Conservation (phyloP, 2,329 filamentous ascomycete genomes). For the Phaeophleospora eucalypticola region DNA sequence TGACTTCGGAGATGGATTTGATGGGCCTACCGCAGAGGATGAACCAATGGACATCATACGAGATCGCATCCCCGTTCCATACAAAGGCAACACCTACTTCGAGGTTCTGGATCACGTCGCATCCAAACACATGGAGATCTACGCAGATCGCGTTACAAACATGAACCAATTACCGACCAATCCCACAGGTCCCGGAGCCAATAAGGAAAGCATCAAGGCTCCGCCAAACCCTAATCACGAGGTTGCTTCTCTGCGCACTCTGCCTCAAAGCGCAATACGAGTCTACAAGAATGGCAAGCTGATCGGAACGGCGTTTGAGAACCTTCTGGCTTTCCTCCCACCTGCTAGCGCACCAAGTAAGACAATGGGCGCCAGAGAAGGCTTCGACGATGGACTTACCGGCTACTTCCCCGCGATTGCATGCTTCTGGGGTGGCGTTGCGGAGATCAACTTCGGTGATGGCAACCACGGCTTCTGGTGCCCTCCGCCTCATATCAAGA, state of each 20-base stretch:
- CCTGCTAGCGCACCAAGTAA: constrained; percentile 73
- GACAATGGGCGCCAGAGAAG: constrained; percentile 70
- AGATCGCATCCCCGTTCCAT: constrained; percentile 89
- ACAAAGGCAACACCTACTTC: constrained; percentile 91
- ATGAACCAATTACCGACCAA: constrained; percentile 60
- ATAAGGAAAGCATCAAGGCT: constrained; percentile 45
- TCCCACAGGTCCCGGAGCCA: constrained; percentile 34
- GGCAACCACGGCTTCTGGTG: constrained; percentile 81
- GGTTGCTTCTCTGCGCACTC: constrained; percentile 70
- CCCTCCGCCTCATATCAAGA: constrained; percentile 59
- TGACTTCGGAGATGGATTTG: constrained; percentile 59
- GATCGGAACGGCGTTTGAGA: constrained; percentile 82
- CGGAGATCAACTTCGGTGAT: constrained; percentile 90
- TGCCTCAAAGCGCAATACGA: constrained; percentile 80
- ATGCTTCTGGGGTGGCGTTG: constrained; percentile 84
- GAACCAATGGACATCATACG: constrained; percentile 77
- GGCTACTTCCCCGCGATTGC: constrained; percentile 95
- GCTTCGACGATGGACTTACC: constrained; percentile 88
- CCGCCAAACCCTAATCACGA: constrained; percentile 71
- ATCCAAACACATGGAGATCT: constrained; percentile 77
- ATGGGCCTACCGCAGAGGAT: constrained; percentile 28
- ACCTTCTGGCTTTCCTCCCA: constrained; percentile 85
- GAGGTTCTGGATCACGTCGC: constrained; percentile 87
- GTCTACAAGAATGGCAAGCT: constrained; percentile 88
- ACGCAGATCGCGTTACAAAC: constrained; percentile 46